Evolutionary conservation across 108 stramenopile species (phyloP), one percentile per base, ranked within the genome.

Genomic region (Fistulifera solaris): DNA sequence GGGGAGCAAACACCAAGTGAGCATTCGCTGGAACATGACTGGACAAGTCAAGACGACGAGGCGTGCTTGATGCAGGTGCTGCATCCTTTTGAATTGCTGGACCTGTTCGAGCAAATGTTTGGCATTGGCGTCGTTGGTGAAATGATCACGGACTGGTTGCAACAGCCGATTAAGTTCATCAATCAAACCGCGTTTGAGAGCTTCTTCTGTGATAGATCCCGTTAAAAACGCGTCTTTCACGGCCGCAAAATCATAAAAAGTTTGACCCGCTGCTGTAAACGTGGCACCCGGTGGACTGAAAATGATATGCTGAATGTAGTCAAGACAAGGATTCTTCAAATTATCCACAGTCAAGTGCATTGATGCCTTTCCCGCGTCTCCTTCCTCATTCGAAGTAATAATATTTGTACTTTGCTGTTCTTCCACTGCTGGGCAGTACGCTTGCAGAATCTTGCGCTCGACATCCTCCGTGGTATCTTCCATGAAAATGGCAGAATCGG

Each of bases 401-500:
- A 27, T 50, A 26, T 54, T 51, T 12, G 12, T 28, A 1, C 10
- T 16, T 10, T 48, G 42, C 11, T 60, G 66, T 28, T 80, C 68
- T 27, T 54, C 70, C 25, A 62, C 47, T 0, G 68, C 72, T n/a
- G 93, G 95, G 64, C 95, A 96, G 68, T 88, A 96, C 35, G 95
- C 94, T 50, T 70, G 75, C 49, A 54, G 60, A 49, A 98, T 89
- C 63, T 98, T 98, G 39, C 94, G 80, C 48, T 87, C 72, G 21
- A 98, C 96, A 72, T 95, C 94, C 50, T 81, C 94, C 2, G 66
- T 73, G 7, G 88, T 51, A 73, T 99, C 99, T 62, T 99, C 99
- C 99, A 99, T 99, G 62, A 98, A 99, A 43, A 99, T 87, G 19
- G 99, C 99, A 21, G 83, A 87, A 74, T 99, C 96, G 14, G 99